phyloP scores from a whole-genome alignment of 2,329 filamentous ascomycete species.

The Diplocarpon mali region DNA sequence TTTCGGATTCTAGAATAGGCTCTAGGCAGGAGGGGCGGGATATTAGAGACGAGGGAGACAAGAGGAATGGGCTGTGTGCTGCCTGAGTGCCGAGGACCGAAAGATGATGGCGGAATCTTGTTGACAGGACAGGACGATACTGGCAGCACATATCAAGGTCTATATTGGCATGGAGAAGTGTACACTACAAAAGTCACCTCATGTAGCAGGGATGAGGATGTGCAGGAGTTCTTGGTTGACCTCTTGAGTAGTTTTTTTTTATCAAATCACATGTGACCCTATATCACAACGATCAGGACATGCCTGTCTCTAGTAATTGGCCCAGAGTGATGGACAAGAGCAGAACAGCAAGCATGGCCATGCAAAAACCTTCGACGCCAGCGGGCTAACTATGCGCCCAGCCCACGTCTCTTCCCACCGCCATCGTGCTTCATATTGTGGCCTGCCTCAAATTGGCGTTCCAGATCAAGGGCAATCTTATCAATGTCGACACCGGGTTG shows the following conservation, averaged over 20 bases:
- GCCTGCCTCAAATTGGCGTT: slow-evolving; percentile 29
- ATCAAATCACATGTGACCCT: background rate
- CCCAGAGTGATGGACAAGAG: no score
- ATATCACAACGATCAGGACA: background rate
- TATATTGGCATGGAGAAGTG: background rate
- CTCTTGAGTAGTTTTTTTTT: background rate
- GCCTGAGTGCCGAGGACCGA: background rate
- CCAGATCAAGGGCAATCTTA: slow-evolving; percentile 27
- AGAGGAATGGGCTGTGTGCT: background rate
- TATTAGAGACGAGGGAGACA: background rate
- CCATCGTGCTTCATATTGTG: slow-evolving; percentile 29
- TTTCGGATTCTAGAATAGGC: slow-evolving; percentile 16
- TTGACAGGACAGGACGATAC: background rate
- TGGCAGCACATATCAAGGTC: background rate
- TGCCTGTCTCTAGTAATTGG: background rate
- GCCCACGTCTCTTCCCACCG: slow-evolving; percentile 27
- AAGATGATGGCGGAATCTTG: background rate
- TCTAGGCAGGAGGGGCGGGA: slow-evolving; percentile 7
- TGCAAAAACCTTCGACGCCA: background rate
- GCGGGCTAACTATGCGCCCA: slow-evolving; percentile 24
- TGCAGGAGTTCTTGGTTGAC: background rate
- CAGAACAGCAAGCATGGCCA: no score
- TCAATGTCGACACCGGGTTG: slow-evolving; percentile 14
- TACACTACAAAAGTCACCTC: slow-evolving; percentile 6
- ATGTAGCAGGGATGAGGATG: background rate